Percentiles rank a stretch among this genome's conserved stretches.
phyloP scores from a whole-genome alignment of 257 asterid genomes.

The Solanum pimpinellifolium region DNA sequence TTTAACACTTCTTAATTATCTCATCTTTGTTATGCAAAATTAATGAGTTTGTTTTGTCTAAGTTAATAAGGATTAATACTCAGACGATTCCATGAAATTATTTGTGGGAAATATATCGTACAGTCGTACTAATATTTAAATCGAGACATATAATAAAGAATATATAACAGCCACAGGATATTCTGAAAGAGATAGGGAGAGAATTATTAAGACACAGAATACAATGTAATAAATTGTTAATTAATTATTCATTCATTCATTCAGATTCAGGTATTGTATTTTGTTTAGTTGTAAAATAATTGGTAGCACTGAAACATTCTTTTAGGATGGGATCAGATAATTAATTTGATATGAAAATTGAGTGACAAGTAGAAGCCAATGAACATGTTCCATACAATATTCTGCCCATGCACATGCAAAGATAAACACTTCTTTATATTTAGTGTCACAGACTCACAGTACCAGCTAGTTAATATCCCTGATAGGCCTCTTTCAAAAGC shows the following conservation, averaged over 20 bases:
- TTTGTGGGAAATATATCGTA: neutral
- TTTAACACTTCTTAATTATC: too few relatives aligned
- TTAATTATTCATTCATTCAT: neutral
- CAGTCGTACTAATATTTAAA: too few relatives aligned
- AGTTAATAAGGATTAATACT: neutral
- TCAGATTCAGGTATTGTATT: neutral
- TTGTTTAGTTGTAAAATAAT: too few relatives aligned
- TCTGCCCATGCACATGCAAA: neutral
- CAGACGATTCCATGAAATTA: neutral
- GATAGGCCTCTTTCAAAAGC: neutral
- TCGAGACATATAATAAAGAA: neutral
- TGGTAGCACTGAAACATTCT: neutral
- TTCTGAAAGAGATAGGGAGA: neutral
- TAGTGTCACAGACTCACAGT: neutral
- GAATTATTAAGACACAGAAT: neutral
- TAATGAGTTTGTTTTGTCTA: neutral
- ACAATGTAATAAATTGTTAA: neutral
- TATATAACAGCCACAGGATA: neutral
- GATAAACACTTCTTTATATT: neutral
- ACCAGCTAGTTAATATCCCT: neutral
- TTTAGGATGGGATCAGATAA: neutral
- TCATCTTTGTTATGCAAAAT: neutral
- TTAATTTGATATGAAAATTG: neutral
- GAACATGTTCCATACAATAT: neutral
- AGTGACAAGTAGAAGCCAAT: neutral